Evolutionary conservation across 2,329 filamentous ascomycete species (phyloP), one percentile per base, ranked within the genome.

Genomic region (Ophioceras dolichostomum): DNA sequence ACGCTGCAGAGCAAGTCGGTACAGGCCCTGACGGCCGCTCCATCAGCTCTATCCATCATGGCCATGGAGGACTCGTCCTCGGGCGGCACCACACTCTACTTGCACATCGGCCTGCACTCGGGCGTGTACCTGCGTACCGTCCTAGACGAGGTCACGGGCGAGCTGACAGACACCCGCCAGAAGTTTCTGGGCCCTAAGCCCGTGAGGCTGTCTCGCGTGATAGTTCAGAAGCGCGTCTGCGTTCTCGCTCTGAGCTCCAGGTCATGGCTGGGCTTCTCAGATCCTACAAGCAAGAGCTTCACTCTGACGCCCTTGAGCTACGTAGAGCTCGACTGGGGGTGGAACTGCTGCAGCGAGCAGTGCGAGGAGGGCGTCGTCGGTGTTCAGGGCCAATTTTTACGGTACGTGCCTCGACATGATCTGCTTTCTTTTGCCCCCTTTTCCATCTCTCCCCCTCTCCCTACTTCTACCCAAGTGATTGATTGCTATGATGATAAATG

Each of bases 91-190:
- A 94, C 89, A 0, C 70, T 94, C 4, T 96, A 94, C 53, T 73
- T 98, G 5, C 91, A 99, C 51, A 96, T 99, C 42, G 93, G 91
- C 39, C 72, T 99, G 2, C 82, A 91, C 54, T 96, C 88, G 21
- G 91, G 93, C 39, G 87, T 98, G 10, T 98, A 99, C 54, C 75
- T 99, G 18, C 78, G 93, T 32, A 96, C 91, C 0, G 85, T 95
- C 5, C 66, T 99, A 13, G 91, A 98, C 50, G 93, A 96, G 53
- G 76, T 94, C 29, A 96, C 88, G 3, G 93, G 93, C 41, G 91
- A 98, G 55, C 69, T 98, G 26, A 93, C 88, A 2, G 89, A 98
- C 54, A 96, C 89, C 0, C 73, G 91, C 32, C 91, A 91, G 42
- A 87, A 93, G 39, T 98, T 98, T 60, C 67, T 98, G 8, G 93